Conservation (phyloP, 2,329 filamentous ascomycete genomes). For the Blumeriella jaapii region DNA sequence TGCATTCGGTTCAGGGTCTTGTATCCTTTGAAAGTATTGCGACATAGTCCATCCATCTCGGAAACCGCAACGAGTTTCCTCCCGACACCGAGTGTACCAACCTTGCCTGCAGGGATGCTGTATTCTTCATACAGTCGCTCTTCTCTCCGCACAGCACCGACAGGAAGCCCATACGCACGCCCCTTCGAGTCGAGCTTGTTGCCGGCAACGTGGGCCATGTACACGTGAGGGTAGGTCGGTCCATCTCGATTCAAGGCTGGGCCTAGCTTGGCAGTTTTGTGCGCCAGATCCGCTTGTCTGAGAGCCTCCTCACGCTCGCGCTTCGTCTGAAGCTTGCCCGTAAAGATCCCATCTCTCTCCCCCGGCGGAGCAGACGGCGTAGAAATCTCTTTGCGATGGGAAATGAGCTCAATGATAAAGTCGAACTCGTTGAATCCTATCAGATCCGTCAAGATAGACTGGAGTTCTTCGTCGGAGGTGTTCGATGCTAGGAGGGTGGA, state of each 20-base stretch:
- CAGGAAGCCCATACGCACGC: constrained; percentile 70
- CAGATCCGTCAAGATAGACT: constrained; percentile 79
- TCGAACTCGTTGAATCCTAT: constrained; percentile 91
- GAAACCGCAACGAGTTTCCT: constrained; percentile 68
- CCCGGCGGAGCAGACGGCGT: constrained; percentile 30
- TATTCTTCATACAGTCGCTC: constrained; percentile 82
- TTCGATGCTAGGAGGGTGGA: constrained; percentile 58
- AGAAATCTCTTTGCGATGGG: constrained; percentile 59
- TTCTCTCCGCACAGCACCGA: constrained; percentile 61
- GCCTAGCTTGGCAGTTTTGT: constrained; percentile 66
- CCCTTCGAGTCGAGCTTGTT: constrained; percentile 75
- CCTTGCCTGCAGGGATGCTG: constrained; percentile 68
- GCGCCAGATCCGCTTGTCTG: constrained; percentile 63
- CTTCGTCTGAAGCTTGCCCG: constrained; percentile 56
- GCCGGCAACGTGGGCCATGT: constrained; percentile 70
- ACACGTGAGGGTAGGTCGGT: constrained; percentile 85
- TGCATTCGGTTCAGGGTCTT: constrained; percentile 95
- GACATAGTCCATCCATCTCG: constrained; percentile 80
- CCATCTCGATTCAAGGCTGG: constrained; percentile 60
- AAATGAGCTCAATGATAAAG: constrained; percentile 81
- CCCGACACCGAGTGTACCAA: constrained; percentile 60
- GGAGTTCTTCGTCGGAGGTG: constrained; percentile 72
- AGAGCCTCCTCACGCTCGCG: constrained; percentile 71
- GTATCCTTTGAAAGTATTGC: constrained; percentile 88
- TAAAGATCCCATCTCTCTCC: constrained; percentile 49